Evolutionary conservation across 2,329 filamentous ascomycete genomes (phyloP).

Genomic region (Hypoxylon sp.): DNA sequence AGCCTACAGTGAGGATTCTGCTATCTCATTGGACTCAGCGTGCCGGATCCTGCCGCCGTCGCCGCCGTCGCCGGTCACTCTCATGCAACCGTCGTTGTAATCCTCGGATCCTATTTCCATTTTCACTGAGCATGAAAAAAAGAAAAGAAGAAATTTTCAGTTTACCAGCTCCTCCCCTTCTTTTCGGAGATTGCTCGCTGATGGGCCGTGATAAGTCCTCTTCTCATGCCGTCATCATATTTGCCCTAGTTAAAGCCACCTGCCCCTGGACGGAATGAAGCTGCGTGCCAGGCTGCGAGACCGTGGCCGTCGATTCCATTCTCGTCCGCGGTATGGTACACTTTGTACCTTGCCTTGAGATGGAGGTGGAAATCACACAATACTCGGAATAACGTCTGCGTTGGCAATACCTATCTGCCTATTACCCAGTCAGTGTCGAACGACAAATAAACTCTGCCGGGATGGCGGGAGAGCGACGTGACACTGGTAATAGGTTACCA

Average conservation of each 20-base stretch:
- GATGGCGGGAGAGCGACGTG: slow-evolving; percentile 18
- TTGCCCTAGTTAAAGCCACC: neutral
- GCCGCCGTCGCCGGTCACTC: too few species aligned
- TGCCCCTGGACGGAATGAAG: neutral
- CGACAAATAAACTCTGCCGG: neutral
- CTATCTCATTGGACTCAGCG: slow-evolving; percentile 14
- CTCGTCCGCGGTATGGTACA: too few species aligned
- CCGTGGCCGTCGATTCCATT: neutral
- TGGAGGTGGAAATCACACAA: neutral
- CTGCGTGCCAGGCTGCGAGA: neutral
- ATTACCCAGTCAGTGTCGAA: neutral
- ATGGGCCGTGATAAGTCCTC: neutral
- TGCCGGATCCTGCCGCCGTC: slow-evolving; percentile 22
- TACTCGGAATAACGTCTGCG: neutral
- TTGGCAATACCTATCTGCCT: neutral
- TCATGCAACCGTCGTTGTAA: neutral
- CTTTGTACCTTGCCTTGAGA: too few species aligned
- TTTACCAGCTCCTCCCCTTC: neutral
- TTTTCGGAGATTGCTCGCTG: neutral
- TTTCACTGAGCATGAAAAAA: neutral
- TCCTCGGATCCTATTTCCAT: slow-evolving; percentile 4
- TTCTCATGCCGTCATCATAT: neutral
- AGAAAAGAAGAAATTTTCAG: neutral
- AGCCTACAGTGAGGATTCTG: neutral
- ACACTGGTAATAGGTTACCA: slow-evolving; percentile 32